Evolutionary conservation across 1,139 yeast species (phyloP).

Genomic region (Kluyveromyces marxianus): DNA sequence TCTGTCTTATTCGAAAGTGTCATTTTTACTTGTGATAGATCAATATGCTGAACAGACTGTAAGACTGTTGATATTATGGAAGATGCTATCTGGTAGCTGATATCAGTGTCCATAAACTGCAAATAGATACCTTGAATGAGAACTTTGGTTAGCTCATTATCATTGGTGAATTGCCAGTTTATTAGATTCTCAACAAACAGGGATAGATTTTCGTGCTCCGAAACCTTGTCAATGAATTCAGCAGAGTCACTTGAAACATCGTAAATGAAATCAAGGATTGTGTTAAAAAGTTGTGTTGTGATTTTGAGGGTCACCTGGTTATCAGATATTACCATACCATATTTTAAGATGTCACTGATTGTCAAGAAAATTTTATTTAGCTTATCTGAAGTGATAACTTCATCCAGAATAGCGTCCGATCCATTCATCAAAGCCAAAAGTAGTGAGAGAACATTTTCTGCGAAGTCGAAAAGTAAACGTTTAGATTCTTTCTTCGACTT

Average conservation of each 20-base stretch:
- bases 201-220: conserved; percentile 22
- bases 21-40: conserved; percentile 33
- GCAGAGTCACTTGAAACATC: conserved; percentile 59
- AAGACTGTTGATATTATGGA: conserved; percentile 31
- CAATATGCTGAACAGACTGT: conserved; percentile 31
- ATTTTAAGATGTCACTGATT: conserved; percentile 37
- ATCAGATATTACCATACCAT: conserved; percentile 12
- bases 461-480: conserved; percentile 51
- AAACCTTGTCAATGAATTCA: conserved; percentile 43
- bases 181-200: conserved; percentile 18
- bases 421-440: conserved; percentile 60
- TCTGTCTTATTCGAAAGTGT: conserved; percentile 12
- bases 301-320: conserved; percentile 29
- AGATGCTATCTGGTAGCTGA: conserved; percentile 21
- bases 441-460: conserved; percentile 69
- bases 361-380: conserved; percentile 35
- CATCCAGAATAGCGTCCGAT: conserved; percentile 52
- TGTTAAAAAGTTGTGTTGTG: conserved; percentile 40
- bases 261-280: conserved; percentile 54
- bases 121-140: conserved; percentile 55
- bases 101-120: conserved; percentile 43
- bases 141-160: conserved; percentile 41
- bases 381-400: conserved; percentile 38
- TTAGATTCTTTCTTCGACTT: conserved; percentile 20
- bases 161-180: conserved; percentile 24